Percentiles rank a stretch among this genome's conserved stretches.
Evolutionary conservation across 2,329 filamentous ascomycete genomes (phyloP).

Genomic region (Alternaria gaisen): DNA sequence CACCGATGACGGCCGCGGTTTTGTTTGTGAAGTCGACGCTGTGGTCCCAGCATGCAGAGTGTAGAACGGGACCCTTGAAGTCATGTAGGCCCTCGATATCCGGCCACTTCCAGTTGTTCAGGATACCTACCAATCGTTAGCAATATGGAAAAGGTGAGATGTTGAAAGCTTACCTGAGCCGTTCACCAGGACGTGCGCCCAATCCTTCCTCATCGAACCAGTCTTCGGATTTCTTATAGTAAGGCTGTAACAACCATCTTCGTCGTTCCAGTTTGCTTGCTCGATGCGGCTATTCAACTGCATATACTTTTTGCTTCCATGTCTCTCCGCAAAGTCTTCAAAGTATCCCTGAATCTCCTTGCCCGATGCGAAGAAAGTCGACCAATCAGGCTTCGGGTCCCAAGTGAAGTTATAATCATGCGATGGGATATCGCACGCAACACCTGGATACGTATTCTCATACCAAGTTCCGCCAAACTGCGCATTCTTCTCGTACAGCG

Average conservation of each 20-base stretch:
- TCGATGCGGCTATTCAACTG: slow-evolving; percentile 58
- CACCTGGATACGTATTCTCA: slow-evolving; percentile 47
- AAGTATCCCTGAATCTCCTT: slow-evolving; percentile 61
- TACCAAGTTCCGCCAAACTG: slow-evolving; percentile 47
- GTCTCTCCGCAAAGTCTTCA: slow-evolving; percentile 64
- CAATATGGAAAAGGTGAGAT: slow-evolving; percentile 31
- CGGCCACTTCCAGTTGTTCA: slow-evolving; percentile 58
- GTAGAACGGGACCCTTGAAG: slow-evolving; percentile 56
- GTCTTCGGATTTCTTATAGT: slow-evolving; percentile 48
- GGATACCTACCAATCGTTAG: slow-evolving; percentile 51
- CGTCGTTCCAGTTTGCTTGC: slow-evolving; percentile 56
- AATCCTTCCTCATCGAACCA: slow-evolving; percentile 44
- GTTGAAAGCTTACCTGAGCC: slow-evolving; percentile 48
- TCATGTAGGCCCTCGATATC: slow-evolving; percentile 53
- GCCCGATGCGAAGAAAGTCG: slow-evolving; percentile 59
- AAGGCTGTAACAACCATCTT: slow-evolving; percentile 52
- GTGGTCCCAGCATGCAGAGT: slow-evolving; percentile 56
- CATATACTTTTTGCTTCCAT: slow-evolving; percentile 61
- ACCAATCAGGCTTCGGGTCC: slow-evolving; percentile 66
- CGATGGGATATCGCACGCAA: slow-evolving; percentile 47
- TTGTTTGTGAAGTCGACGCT: slow-evolving; percentile 46
- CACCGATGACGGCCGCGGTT: slow-evolving; percentile 44
- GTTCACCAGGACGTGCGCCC: slow-evolving; percentile 55
- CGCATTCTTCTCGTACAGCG: slow-evolving; percentile 43
- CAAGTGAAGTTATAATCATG: slow-evolving; percentile 72